Base-by-base conservation (phyloP, 2,329 filamentous ascomycete genomes). In the Dendrostoma leiphaemia region DNA sequence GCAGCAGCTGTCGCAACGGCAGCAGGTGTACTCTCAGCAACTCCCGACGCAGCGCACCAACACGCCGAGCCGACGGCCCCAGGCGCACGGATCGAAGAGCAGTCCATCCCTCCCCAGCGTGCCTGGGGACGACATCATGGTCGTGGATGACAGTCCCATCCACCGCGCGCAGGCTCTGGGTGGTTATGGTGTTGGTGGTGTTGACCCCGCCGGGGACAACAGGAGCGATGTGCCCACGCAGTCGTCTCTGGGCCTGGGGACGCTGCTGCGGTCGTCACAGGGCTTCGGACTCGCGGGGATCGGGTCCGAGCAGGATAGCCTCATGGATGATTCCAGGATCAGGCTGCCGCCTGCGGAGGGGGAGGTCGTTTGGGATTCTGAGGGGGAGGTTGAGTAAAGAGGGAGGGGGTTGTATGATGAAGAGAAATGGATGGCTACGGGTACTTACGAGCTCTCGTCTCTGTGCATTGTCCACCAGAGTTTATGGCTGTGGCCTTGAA, bases 201-300 rank as follows among this genome's bases (percentile, higher is more conserved):
- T n/a, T n/a, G n/a, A n/a, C n/a, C n/a, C 12, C 53, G 58, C 26
- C 60, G 5, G 28, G 7, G 37, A 26, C 44, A 26, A 23, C 6
- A 31, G n/a, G 44, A 34, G 26, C 7, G 34, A 35, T 21, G n/a
- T 2, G 4, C 41, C 38, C 13, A 51, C 37, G 26, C 53, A 46
- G 32, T 45, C 38, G 19, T 51, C 50, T 13, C 13, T 62, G 24
- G 67, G 66, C 17, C 49, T 67, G 4, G 61, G 68, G 15, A 73
- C 72, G 24, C 66, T 66, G 17, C 48, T 67, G 6, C 62, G 67
- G 13, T 74, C 72, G 9, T 80, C 78, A 8, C 77, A 84, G 64
- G 45, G 52, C 2, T 12, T 43, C 13, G 68, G 82, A 17, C 63
- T 80, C 68, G 65, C 84, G 53, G 75, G 80, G 10, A 51, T 51